Conservation (phyloP, 139 green algal species). For the Yamagishiella unicocca region DNA sequence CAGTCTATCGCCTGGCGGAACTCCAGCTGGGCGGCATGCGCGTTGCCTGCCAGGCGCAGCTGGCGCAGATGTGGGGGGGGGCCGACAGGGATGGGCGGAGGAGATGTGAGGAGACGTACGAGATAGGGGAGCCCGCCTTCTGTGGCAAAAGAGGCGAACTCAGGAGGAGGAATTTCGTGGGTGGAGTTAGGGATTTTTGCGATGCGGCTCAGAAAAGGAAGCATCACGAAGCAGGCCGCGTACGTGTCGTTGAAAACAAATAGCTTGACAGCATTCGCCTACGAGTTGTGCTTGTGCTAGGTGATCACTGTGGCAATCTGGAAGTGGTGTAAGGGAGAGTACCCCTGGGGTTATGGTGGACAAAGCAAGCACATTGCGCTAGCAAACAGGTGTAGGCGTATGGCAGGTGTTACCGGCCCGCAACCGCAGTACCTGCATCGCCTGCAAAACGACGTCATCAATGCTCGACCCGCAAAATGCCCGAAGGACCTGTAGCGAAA, state of each 20-base stretch:
- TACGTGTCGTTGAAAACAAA: no score
- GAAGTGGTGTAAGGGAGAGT: no score
- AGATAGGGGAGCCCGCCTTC: neutral
- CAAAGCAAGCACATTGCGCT: neutral
- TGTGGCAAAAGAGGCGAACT: neutral
- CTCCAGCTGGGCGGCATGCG: neutral
- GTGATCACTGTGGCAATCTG: no score
- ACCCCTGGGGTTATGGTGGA: neutral
- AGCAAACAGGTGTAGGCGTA: neutral
- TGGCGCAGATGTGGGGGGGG: slow-evolving; percentile 19
- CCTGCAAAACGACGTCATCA: slow-evolving; percentile 46
- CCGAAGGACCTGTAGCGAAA: slow-evolving; percentile 5
- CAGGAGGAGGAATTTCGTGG: neutral
- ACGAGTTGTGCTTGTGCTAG: no score
- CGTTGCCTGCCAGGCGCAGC: slow-evolving; percentile 74
- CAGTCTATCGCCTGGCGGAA: neutral
- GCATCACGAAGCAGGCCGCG: no score
- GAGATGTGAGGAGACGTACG: neutral
- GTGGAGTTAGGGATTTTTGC: neutral
- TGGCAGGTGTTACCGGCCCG: neutral
- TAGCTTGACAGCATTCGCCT: no score
- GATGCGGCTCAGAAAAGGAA: no score
- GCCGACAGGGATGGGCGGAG: neutral
- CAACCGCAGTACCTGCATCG: slow-evolving; percentile 42
- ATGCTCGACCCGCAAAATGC: slow-evolving; percentile 5